Percentiles rank a stretch among this genome's conserved stretches.
phyloP scores from a whole-genome alignment of 1,284 basidiomycete genomes.

The Puccinia polysora region DNA sequence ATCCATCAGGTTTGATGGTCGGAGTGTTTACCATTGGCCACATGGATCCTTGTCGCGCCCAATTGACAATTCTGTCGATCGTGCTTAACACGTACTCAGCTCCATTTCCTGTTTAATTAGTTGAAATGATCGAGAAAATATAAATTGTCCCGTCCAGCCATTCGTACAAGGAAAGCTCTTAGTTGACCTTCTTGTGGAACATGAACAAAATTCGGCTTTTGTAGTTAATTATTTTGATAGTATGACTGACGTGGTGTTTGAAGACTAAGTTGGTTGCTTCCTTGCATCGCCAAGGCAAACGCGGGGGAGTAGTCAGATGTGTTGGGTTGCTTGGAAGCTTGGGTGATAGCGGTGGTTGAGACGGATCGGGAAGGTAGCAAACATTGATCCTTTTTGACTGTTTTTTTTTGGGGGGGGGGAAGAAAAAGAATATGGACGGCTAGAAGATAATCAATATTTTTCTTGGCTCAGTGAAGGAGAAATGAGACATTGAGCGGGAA shows the following conservation, averaged over 20 bases:
- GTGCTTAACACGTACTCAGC: conserved; percentile 94
- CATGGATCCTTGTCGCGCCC: conserved; percentile 95
- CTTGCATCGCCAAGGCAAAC: conserved; percentile 61
- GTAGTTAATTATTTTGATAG: no score
- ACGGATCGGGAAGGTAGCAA: conserved; percentile 1
- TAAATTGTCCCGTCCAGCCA: no score
- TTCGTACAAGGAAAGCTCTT: no score
- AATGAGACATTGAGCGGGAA: no score
- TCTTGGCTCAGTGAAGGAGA: no score
- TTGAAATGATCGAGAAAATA: neutral
- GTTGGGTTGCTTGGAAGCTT: conserved; percentile 11
- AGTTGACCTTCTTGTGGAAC: no score
- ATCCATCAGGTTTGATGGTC: neutral
- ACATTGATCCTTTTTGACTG: conserved; percentile 17
- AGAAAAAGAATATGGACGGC: neutral
- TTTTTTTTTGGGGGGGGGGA: neutral
- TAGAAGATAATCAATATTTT: no score
- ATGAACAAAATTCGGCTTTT: no score
- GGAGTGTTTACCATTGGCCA: conserved; percentile 98
- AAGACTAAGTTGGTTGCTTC: conserved; percentile 76
- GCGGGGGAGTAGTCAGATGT: conserved; percentile 38
- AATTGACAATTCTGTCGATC: conserved; percentile 94
- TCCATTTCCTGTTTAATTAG: conserved; percentile 37
- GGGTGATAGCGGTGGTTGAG: conserved; percentile 10
- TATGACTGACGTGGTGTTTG: conserved; percentile 62